Evolutionary conservation across 1,139 yeast species (phyloP).

Genomic region (Lodderomyces parapsilosis): DNA sequence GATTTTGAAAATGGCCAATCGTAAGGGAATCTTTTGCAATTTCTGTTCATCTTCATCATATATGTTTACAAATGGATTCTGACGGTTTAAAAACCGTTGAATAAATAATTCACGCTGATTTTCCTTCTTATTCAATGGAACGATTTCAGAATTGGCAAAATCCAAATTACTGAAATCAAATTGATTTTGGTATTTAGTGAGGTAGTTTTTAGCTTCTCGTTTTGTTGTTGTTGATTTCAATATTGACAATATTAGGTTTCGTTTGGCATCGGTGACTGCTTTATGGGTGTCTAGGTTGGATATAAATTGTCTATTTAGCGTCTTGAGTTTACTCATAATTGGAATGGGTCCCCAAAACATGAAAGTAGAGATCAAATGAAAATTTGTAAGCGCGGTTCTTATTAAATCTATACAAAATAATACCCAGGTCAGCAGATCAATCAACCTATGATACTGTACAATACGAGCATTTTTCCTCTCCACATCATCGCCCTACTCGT

Average conservation of each 20-base stretch:
- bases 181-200: slow-evolving; percentile 56
- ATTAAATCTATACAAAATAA: no score
- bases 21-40: slow-evolving; percentile 38
- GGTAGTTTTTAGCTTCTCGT: slow-evolving; percentile 67
- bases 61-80: slow-evolving; percentile 34
- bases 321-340: slow-evolving; percentile 32
- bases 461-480: neutral
- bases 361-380: neutral
- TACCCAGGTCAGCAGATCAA: no score
- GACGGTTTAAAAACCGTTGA: slow-evolving; percentile 38
- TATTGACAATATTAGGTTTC: slow-evolving; percentile 64
- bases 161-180: slow-evolving; percentile 26
- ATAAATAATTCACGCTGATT: slow-evolving; percentile 39
- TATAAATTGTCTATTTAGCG: slow-evolving; percentile 32
- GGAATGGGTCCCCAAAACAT: neutral
- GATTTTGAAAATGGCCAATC: slow-evolving; percentile 54
- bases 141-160: slow-evolving; percentile 11
- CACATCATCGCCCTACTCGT: slow-evolving; percentile 8
- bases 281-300: slow-evolving; percentile 40
- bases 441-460: no score
- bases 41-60: slow-evolving; percentile 31
- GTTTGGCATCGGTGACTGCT: slow-evolving; percentile 34
- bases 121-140: slow-evolving; percentile 21
- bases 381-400: no score
- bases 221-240: slow-evolving; percentile 74